Evolutionary conservation across 257 asterid genomes (phyloP).

Genomic region (Parsonsia alboflavescens): DNA sequence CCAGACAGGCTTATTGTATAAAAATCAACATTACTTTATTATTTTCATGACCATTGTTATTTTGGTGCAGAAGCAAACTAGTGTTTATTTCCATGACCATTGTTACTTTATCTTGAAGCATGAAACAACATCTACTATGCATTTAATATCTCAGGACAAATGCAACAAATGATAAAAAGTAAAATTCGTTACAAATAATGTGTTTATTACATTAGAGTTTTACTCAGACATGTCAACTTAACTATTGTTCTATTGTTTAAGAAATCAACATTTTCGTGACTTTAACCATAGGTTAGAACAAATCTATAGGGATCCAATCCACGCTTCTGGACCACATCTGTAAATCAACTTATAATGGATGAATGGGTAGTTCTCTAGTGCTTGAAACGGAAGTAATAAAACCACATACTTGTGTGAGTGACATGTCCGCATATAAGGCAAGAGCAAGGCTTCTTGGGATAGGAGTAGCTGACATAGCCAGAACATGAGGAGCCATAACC

Average conservation of each 20-base stretch:
- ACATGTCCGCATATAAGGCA: slow-evolving; percentile 95
- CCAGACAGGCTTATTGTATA: neutral
- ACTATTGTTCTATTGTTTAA: neutral
- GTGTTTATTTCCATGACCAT: neutral
- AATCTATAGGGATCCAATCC: neutral
- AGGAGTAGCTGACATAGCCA: slow-evolving; percentile 98
- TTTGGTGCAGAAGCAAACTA: neutral
- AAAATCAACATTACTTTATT: neutral
- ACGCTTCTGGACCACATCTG: neutral
- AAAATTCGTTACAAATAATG: neutral
- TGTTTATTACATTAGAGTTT: neutral
- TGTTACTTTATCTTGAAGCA: neutral
- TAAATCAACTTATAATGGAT: neutral
- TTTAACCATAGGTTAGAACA: neutral
- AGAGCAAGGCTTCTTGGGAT: slow-evolving; percentile 95
- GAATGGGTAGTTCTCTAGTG: slow-evolving; percentile 5
- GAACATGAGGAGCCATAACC: slow-evolving; percentile 88
- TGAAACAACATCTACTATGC: neutral
- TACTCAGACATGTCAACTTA: neutral
- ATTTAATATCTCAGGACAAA: neutral
- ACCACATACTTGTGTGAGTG: slow-evolving; percentile 79
- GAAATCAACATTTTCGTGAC: neutral
- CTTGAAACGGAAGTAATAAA: slow-evolving; percentile 12
- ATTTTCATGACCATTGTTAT: neutral
- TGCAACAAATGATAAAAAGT: neutral